These are phyloP conservation scores for Vigna radiata DNA, from an alignment of 306 rosid species.

Conservation along the genomic window DNA sequence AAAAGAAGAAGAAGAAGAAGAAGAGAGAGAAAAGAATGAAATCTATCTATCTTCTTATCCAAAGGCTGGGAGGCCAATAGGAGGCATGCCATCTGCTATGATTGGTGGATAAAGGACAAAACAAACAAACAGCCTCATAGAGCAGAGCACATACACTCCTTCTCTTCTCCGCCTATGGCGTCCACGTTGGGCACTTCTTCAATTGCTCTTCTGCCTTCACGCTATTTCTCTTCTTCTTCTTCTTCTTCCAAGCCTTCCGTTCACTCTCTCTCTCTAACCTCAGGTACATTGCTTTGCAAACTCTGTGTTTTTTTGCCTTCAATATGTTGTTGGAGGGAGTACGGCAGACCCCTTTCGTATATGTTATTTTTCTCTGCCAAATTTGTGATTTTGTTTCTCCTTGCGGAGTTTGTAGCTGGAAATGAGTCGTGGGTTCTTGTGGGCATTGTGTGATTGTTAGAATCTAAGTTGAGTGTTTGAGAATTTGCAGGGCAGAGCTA, in stretches of 20 bases:
- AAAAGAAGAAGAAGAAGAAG: background rate
- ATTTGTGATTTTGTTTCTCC: background rate
- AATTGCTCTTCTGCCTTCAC: slow-evolving; percentile 65
- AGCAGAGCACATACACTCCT: background rate
- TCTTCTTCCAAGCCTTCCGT: slow-evolving; percentile 58
- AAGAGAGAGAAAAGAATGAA: slow-evolving; percentile 21
- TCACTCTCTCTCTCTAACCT: slow-evolving; percentile 53
- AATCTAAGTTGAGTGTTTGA: slow-evolving; percentile 29
- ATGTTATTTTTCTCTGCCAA: slow-evolving; percentile 21
- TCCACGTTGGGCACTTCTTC: slow-evolving; percentile 77
- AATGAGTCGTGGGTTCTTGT: slow-evolving; percentile 29
- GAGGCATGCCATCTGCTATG: slow-evolving; percentile 41
- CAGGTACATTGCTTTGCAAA: slow-evolving; percentile 59
- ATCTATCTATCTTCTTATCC: slow-evolving; percentile 92
- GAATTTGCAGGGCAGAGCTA: slow-evolving; percentile 62
- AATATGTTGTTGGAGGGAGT: background rate
- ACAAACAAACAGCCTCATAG: background rate
- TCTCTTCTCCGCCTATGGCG: slow-evolving; percentile 59
- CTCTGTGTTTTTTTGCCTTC: background rate
- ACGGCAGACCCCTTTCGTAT: slow-evolving; percentile 39
- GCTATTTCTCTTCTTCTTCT: slow-evolving; percentile 55
- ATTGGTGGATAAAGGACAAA: slow-evolving; percentile 18
- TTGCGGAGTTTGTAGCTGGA: slow-evolving; percentile 18
- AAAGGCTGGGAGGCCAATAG: slow-evolving; percentile 51
- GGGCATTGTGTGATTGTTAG: slow-evolving; percentile 25